Evolutionary conservation across 2,329 filamentous ascomycete genomes (phyloP), one percentile per base, ranked within the genome.

Genomic region (Daldinia sp.): DNA sequence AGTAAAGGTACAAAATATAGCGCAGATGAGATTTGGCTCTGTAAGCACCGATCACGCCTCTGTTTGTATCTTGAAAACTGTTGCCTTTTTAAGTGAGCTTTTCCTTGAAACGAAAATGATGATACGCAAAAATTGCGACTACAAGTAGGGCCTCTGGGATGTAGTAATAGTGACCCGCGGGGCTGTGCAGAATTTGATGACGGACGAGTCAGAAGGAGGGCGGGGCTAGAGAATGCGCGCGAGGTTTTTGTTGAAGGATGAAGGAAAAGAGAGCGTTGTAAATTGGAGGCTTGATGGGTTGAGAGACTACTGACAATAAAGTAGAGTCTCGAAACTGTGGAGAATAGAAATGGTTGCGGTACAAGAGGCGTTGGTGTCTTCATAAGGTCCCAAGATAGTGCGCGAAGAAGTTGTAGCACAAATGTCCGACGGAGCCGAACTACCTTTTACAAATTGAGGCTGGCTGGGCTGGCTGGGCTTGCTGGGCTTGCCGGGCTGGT

Each of bases 1-100:
- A 66, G 39, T 21, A 73, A 35, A 2, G 71, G 66, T 25, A 70
- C 10, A 41, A 72, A 56, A 64, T 69, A 73, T 23, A 74, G 59
- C 56, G 64, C 51, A 58, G 64, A 55, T 35, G 64, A 70, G 57
- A 70, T 60, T 34, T 67, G 58, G 32, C 69, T 70, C 21, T 63
- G 9, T 30, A 73, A 57, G 23, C 50, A 52, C 34, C 47, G 54
- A 30, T 58, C 45, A 35, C 47, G 27, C 32, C 19, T 53, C 34
- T 53, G 54, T n/a, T 11, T 23, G 27, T 47, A 34, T 13, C 13
- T 27, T 52, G 48, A 34, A 21, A 32, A 35, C 32, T 34, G 19
- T 34, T 15, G 53, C 23, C 29, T 35, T 39, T 39, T 30, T 21
- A 13, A 25, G 53, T 35, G 25, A 39, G 48, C 50, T 43, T 54